Percentiles rank a stretch among this genome's conserved stretches.
Conservation (phyloP, 106 monocot genomes). For the Platanthera guangdongensis region DNA sequence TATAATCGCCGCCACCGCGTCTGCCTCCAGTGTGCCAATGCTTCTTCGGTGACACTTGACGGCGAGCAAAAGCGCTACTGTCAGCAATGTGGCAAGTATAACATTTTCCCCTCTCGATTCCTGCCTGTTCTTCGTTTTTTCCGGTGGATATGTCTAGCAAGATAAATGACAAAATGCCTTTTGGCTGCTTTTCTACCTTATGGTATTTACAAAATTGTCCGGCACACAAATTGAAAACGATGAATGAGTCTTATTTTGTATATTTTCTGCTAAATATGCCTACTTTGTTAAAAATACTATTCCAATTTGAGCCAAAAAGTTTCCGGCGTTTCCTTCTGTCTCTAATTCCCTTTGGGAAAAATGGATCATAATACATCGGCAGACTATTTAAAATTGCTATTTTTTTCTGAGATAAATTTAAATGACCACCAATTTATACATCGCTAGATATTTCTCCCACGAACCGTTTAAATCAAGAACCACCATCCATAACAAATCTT, state of each 20-base stretch:
- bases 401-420: too few species aligned
- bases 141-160: not conserved
- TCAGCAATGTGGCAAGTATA: constrained; percentile 99
- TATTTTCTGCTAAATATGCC: not conserved
- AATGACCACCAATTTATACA: too few species aligned
- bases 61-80: constrained; percentile 83
- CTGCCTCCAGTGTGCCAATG: constrained; percentile 69
- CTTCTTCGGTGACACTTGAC: constrained; percentile 52
- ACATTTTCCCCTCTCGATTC: not conserved
- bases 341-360: not conserved
- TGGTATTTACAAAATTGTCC: not conserved
- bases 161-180: not conserved
- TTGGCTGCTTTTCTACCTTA: not conserved
- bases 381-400: not conserved
- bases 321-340: not conserved
- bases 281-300: not conserved
- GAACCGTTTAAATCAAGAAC: too few species aligned
- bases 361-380: not conserved
- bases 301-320: not conserved
- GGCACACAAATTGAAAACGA: not conserved
- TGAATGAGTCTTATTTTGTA: not conserved
- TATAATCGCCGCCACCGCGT: constrained; percentile 77
- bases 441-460: too few species aligned
- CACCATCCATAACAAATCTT: too few species aligned
- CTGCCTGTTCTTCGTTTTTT: not conserved